Percentiles rank a stretch among this genome's conserved stretches.
These are phyloP conservation scores for Ilex aquifolium DNA, from an alignment of 257 asterid genomes.

Conservation along the genomic window DNA sequence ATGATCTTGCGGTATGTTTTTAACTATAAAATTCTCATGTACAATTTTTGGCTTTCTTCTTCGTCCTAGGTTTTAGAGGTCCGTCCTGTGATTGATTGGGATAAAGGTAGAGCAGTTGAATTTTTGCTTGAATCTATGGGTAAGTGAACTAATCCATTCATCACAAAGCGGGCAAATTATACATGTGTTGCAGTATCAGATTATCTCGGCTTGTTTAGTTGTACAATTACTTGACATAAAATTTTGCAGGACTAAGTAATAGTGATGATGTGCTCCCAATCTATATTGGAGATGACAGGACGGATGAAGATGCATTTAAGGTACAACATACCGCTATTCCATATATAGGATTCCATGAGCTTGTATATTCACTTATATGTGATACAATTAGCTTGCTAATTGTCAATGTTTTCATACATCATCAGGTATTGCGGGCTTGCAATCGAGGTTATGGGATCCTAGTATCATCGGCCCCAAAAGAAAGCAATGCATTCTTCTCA, in stretches of 20 bases:
- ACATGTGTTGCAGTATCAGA: too few relatives aligned
- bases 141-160: constrained; percentile 17
- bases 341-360: too few relatives aligned
- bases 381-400: too few relatives aligned
- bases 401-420: neutral
- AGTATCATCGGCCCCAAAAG: constrained; percentile 66
- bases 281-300: constrained; percentile 78
- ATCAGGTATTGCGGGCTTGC: constrained; percentile 51
- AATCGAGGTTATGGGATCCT: constrained; percentile 74
- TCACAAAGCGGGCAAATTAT: too few relatives aligned
- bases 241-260: constrained; percentile 47
- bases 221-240: neutral
- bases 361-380: too few relatives aligned
- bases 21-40: too few relatives aligned
- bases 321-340: constrained; percentile 19
- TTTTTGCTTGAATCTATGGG: constrained; percentile 86
- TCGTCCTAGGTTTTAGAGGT: constrained; percentile 72
- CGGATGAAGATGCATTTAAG: constrained; percentile 96
- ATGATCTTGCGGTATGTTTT: too few relatives aligned
- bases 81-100: constrained; percentile 91
- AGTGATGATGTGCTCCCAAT: constrained; percentile 61
- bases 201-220: too few relatives aligned
- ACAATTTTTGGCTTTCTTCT: neutral
- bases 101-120: constrained; percentile 93
- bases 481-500: constrained; percentile 79